Conservation (phyloP, 2,329 filamentous ascomycete genomes). For the Zasmidium cellare region DNA sequence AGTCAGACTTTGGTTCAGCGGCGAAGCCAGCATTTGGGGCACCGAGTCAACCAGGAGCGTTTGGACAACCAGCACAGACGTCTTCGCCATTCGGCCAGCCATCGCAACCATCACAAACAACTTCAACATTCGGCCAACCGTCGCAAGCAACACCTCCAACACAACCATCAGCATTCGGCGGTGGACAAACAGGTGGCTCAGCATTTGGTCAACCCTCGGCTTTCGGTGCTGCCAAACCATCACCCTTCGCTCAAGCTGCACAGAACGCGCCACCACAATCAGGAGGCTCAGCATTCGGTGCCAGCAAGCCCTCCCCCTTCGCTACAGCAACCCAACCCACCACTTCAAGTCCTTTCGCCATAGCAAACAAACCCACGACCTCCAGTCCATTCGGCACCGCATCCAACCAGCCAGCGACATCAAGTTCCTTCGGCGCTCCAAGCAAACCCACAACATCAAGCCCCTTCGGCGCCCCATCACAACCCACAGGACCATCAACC, state of each 20-base stretch:
- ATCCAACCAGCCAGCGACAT: background rate
- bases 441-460: background rate
- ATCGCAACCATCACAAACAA: constrained; percentile 4
- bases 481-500: background rate
- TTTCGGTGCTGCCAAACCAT: constrained; percentile 35
- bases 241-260: constrained; percentile 18
- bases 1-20: constrained; percentile 8
- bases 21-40: constrained; percentile 40
- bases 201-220: constrained; percentile 23
- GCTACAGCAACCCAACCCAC: background rate
- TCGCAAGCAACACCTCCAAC: constrained; percentile 12
- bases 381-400: background rate
- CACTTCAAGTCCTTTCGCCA: background rate
- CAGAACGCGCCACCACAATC: constrained; percentile 19
- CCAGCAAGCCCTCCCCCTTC: constrained; percentile 7
- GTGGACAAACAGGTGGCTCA: constrained; percentile 6
- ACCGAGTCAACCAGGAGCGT: constrained; percentile 26
- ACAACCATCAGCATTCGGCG: constrained; percentile 11
- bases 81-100: constrained; percentile 11
- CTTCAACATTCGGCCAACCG: constrained; percentile 19
- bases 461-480: background rate
- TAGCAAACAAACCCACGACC: background rate
- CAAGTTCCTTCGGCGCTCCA: background rate
- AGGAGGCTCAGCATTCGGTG: constrained; percentile 19
- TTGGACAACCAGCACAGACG: constrained; percentile 23